Percentiles rank a stretch among this genome's conserved stretches.
These are phyloP conservation scores for Panus rudis DNA, from an alignment of 768 basidiomycete genomes.

Conservation along the genomic window DNA sequence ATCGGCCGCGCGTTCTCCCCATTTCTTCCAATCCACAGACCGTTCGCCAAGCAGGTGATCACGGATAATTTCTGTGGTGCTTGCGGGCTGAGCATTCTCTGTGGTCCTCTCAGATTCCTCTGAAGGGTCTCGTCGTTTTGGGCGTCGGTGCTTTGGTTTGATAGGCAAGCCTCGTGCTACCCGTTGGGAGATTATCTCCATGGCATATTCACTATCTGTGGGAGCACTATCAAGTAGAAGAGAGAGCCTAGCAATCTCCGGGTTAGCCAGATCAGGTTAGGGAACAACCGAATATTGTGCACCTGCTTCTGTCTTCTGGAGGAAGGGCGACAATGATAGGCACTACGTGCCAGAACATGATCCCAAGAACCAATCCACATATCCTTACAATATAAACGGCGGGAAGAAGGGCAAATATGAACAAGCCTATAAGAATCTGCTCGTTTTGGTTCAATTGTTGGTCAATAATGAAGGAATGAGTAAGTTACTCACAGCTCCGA, in stretches of 20 bases:
- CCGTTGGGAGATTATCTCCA: slow-evolving; percentile 58
- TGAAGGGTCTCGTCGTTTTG: slow-evolving; percentile 8
- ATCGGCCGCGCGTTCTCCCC: slow-evolving; percentile 39
- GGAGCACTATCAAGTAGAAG: slow-evolving; percentile 45
- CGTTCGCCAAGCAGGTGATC: slow-evolving; percentile 11
- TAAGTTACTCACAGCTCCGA: slow-evolving; percentile 35
- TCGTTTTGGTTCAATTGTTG: slow-evolving; percentile 6
- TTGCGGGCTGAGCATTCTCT: background rate
- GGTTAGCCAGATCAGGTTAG: background rate
- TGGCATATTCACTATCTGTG: slow-evolving; percentile 65
- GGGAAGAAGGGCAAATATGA: slow-evolving; percentile 40
- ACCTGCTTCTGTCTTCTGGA: slow-evolving; percentile 40
- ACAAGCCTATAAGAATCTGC: slow-evolving; percentile 33
- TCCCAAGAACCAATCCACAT: slow-evolving; percentile 38
- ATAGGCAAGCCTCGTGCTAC: slow-evolving; percentile 49
- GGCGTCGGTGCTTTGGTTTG: slow-evolving; percentile 22
- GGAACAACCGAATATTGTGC: slow-evolving; percentile 10
- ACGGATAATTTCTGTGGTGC: background rate
- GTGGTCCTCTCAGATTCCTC: background rate
- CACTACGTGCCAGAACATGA: slow-evolving; percentile 56
- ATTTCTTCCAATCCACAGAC: slow-evolving; percentile 49
- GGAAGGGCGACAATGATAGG: slow-evolving; percentile 51
- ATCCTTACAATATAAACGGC: slow-evolving; percentile 43
- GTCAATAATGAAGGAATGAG: background rate
- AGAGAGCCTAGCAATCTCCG: slow-evolving; percentile 31